Percentiles rank a stretch among this genome's conserved stretches.
Conservation (phyloP, 1,139 yeast genomes). For the Geotrichum candidum region DNA sequence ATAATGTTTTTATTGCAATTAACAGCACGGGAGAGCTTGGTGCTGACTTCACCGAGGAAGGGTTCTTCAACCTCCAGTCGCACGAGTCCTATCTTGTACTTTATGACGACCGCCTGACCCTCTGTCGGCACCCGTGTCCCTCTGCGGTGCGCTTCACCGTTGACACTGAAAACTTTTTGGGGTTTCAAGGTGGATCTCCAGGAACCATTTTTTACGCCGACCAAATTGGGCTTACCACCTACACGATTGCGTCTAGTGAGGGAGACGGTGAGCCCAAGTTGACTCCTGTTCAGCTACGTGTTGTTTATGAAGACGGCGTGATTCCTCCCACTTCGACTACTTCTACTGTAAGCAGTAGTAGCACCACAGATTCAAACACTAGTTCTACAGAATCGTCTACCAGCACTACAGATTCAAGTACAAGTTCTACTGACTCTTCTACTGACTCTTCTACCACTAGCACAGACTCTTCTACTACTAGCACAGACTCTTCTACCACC, state of each 20-base stretch:
- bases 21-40: neutral
- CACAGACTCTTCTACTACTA: too few relatives aligned
- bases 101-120: neutral
- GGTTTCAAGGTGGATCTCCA: neutral
- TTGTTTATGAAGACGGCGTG: neutral
- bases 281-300: neutral
- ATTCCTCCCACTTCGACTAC: neutral
- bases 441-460: too few relatives aligned
- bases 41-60: neutral
- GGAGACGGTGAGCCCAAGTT: neutral
- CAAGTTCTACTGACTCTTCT: too few relatives aligned
- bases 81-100: neutral
- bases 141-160: neutral
- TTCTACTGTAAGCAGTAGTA: neutral
- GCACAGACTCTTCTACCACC: too few relatives aligned
- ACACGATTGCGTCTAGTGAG: neutral
- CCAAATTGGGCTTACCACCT: neutral
- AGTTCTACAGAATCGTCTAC: too few relatives aligned
- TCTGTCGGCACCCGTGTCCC: neutral
- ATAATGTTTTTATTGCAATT: neutral
- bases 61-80: neutral
- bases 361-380: neutral
- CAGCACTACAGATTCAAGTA: too few relatives aligned
- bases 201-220: neutral
- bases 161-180: neutral